phyloP scores from a whole-genome alignment of 78 protist species.

The Mantamonas sphyraenae region DNA sequence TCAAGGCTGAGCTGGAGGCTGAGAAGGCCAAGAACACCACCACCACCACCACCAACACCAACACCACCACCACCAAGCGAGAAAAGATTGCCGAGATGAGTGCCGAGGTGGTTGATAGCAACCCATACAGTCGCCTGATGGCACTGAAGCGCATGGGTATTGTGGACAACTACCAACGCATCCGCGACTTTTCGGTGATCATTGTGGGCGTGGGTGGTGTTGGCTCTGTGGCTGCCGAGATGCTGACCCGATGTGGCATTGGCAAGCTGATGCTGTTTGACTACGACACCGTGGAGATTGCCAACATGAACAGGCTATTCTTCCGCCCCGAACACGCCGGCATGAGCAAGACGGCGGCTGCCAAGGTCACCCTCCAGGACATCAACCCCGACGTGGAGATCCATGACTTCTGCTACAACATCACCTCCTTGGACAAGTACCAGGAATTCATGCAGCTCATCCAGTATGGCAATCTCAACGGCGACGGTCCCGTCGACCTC shows the following conservation, averaged over 20 bases:
- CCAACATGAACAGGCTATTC: conserved; percentile 94
- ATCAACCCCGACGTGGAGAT: conserved; percentile 91
- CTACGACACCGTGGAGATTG: conserved; percentile 94
- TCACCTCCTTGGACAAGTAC: conserved; percentile 78
- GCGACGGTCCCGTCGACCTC: conserved; percentile 54
- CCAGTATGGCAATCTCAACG: conserved; percentile 40
- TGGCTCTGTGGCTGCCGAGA: conserved; percentile 91
- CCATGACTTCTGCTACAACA: conserved; percentile 64
- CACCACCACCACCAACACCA: too few species aligned
- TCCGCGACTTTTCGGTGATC: conserved; percentile 65
- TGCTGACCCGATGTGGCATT: conserved; percentile 95
- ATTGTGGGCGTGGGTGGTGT: conserved; percentile 93
- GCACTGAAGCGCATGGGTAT: conserved; percentile 94
- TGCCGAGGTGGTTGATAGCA: conserved; percentile 61
- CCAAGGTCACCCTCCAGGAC: conserved; percentile 51
- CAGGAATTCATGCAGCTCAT: conserved; percentile 54
- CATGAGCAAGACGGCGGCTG: conserved; percentile 45
- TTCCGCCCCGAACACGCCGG: conserved; percentile 90
- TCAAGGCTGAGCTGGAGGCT: background rate
- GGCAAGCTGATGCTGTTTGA: conserved; percentile 93
- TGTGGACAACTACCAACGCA: conserved; percentile 81
- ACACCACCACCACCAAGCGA: too few species aligned
- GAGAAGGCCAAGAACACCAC: background rate
- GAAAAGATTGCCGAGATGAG: conserved; percentile 31
- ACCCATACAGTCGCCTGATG: conserved; percentile 78